Evolutionary conservation across 768 basidiomycete genomes (phyloP).

Genomic region (Tylopilus plumbeoviolaceoides): DNA sequence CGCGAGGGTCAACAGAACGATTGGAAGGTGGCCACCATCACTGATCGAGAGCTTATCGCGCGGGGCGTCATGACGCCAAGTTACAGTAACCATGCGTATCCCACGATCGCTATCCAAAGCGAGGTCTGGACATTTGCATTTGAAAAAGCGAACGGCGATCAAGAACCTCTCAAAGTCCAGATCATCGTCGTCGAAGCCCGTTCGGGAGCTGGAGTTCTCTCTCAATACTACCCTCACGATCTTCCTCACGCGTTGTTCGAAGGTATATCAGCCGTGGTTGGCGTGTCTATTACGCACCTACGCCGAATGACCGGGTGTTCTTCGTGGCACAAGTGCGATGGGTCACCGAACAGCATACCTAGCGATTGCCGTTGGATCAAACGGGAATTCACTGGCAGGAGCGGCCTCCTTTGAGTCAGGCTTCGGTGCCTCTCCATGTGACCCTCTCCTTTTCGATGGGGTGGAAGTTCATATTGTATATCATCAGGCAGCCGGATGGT

Average conservation of each 20-base stretch:
- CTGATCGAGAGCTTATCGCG: too few species aligned
- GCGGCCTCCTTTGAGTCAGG: neutral
- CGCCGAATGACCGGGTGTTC: conserved; percentile 6
- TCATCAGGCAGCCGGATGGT: neutral
- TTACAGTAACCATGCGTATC: too few species aligned
- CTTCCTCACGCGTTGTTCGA: conserved; percentile 5
- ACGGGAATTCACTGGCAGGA: too few species aligned
- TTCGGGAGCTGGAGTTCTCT: conserved; percentile 30
- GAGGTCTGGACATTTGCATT: conserved; percentile 29
- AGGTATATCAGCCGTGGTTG: conserved; percentile 40
- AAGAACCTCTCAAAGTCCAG: conserved; percentile 33
- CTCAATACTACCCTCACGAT: conserved; percentile 5
- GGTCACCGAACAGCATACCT: conserved; percentile 27
- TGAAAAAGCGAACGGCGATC: conserved; percentile 6
- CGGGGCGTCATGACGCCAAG: too few species aligned
- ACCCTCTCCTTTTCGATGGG: neutral
- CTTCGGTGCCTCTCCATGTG: neutral
- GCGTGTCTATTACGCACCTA: conserved; percentile 7
- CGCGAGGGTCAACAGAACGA: too few species aligned
- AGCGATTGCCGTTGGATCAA: neutral
- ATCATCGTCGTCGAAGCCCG: too few species aligned
- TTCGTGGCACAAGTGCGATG: conserved; percentile 23
- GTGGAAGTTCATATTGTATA: too few species aligned
- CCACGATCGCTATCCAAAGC: neutral
- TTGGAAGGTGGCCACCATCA: too few species aligned